These are phyloP conservation scores for Artomyces pyxidatus DNA, from an alignment of 768 basidiomycete species.

Conservation along the genomic window DNA sequence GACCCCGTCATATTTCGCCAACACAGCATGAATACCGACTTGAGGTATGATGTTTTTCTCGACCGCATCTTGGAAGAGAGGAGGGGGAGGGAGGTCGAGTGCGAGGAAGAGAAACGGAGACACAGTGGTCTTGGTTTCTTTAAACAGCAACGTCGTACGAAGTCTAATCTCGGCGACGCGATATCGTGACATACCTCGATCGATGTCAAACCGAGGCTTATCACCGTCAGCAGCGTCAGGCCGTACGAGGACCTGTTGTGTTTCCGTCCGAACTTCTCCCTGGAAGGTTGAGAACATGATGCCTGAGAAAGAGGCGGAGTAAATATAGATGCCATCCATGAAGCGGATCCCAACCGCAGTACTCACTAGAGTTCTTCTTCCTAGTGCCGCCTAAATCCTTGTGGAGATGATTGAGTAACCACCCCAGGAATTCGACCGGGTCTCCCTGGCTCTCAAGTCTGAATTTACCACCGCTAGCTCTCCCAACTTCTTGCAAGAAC, in stretches of 20 bases:
- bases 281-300: conserved; percentile 92
- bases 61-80: conserved; percentile 89
- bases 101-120: conserved; percentile 96
- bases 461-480: conserved; percentile 85
- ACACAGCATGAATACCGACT: conserved; percentile 81
- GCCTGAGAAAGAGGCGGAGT: conserved; percentile 37
- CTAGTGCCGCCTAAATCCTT: conserved; percentile 92
- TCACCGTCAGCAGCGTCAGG: conserved; percentile 66
- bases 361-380: conserved; percentile 83
- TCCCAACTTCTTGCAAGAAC: conserved; percentile 92
- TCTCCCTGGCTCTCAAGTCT: conserved; percentile 92
- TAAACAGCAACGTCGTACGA: background rate
- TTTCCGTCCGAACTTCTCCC: conserved; percentile 88
- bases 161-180: background rate
- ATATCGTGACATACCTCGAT: conserved; percentile 56
- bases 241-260: conserved; percentile 85
- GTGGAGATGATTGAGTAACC: conserved; percentile 91
- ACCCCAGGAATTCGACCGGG: conserved; percentile 91
- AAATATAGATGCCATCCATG: conserved; percentile 12
- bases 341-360: too few species aligned
- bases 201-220: conserved; percentile 89
- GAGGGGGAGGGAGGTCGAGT: conserved; percentile 94
- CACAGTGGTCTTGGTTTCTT: conserved; percentile 77
- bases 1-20: conserved; percentile 90
- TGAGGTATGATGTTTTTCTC: conserved; percentile 99